These are phyloP conservation scores for Penicillium desertorum DNA, from an alignment of 495 filamentous ascomycete genomes.

Conservation along the genomic window DNA sequence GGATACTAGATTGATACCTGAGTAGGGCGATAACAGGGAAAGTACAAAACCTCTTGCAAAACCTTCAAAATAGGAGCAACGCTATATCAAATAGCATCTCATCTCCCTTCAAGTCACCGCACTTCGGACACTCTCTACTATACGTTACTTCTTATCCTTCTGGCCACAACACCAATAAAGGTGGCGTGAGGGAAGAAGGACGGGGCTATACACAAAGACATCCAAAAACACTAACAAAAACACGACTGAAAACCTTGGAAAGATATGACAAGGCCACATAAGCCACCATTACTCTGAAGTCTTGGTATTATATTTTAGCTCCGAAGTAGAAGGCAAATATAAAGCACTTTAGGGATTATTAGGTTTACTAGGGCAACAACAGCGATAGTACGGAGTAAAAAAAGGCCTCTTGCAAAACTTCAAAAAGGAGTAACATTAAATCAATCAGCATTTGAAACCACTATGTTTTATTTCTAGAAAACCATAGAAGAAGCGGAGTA, in stretches of 20 bases:
- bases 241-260: no score
- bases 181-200: no score
- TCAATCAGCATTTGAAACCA: neutral
- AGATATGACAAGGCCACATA: no score
- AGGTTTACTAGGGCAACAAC: neutral
- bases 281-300: no score
- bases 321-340: neutral
- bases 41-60: neutral
- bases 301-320: no score
- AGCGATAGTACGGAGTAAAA: neutral
- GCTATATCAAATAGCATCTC: neutral
- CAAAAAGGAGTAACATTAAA: neutral
- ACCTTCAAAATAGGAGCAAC: neutral
- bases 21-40: neutral
- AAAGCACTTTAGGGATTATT: neutral
- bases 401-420: neutral
- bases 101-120: neutral
- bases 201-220: no score
- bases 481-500: conserved; percentile 5
- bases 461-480: conserved; percentile 3
- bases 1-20: neutral
- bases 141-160: no score
- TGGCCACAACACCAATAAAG: no score
- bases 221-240: no score
- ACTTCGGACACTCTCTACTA: no score